Evolutionary conservation across 768 basidiomycete genomes (phyloP).

Genomic region (Tulasnella sp.): DNA sequence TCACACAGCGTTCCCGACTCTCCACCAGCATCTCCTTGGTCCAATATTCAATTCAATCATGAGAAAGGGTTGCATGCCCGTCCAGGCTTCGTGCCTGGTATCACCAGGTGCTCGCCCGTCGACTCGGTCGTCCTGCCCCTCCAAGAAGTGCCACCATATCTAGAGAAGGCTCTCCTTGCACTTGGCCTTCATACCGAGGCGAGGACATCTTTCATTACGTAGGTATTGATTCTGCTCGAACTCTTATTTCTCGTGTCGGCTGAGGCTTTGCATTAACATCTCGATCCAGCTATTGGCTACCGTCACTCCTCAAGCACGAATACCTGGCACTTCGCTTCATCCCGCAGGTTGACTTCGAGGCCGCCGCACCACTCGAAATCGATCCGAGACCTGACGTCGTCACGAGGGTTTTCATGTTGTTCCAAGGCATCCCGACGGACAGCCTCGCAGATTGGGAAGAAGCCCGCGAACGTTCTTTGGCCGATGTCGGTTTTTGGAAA

Average conservation of each 20-base stretch:
- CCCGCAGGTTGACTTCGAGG: slow-evolving; percentile 50
- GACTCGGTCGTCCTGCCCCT: not conserved
- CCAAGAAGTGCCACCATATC: not conserved
- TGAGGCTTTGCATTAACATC: not conserved
- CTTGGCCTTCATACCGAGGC: not conserved
- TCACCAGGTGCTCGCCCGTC: not conserved
- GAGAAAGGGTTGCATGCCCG: not conserved
- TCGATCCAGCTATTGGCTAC: slow-evolving; percentile 51
- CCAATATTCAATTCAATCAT: not conserved
- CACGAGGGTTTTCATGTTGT: not conserved
- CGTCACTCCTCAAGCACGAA: slow-evolving; percentile 48
- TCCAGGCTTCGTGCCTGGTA: not conserved
- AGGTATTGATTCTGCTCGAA: not conserved
- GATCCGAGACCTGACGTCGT: not conserved
- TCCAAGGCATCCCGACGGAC: not conserved
- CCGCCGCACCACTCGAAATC: slow-evolving; percentile 42
- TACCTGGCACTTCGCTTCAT: slow-evolving; percentile 53
- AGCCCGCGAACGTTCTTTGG: not conserved
- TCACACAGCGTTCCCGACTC: not conserved
- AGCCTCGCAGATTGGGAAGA: not conserved
- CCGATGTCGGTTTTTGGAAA: not conserved
- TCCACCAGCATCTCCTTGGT: not conserved
- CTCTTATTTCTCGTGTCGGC: too few species aligned
- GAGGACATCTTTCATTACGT: slow-evolving; percentile 1
- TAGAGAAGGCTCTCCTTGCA: not conserved